phyloP scores from a whole-genome alignment of 108 stramenopile species.

The Mayamaea pseudoterrestris region DNA sequence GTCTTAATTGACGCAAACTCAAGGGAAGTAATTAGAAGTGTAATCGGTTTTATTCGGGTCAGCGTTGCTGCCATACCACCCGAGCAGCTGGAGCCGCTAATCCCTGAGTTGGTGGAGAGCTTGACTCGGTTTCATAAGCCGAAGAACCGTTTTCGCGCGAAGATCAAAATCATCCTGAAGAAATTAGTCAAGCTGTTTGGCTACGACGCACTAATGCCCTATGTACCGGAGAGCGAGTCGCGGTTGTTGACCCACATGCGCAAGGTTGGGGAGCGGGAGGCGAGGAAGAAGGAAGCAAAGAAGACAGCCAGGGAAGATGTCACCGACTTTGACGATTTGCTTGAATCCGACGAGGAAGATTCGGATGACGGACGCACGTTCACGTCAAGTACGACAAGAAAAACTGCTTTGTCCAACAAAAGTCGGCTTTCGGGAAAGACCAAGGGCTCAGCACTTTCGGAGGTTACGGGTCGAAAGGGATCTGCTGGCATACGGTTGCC shows the following conservation, averaged over 20 bases:
- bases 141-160: constrained; percentile 77
- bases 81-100: constrained; percentile 51
- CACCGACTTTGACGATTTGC: constrained; percentile 53
- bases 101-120: constrained; percentile 65
- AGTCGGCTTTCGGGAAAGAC: background rate
- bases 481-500: constrained; percentile 28
- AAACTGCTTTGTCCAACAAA: constrained; percentile 35
- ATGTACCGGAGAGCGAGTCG: constrained; percentile 71
- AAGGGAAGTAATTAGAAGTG: constrained; percentile 83
- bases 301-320: constrained; percentile 8
- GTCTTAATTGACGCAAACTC: constrained; percentile 80
- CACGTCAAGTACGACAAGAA: constrained; percentile 58
- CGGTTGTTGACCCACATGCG: constrained; percentile 82
- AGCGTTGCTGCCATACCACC: constrained; percentile 56
- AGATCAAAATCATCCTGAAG: constrained; percentile 91
- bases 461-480: constrained; percentile 13
- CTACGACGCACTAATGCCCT: constrained; percentile 55
- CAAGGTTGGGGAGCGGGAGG: constrained; percentile 56
- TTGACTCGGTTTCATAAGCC: constrained; percentile 70
- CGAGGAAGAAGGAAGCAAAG: constrained; percentile 40
- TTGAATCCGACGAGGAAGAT: constrained; percentile 81
- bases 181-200: constrained; percentile 82
- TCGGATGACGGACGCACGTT: constrained; percentile 74
- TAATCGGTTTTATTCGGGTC: constrained; percentile 83
- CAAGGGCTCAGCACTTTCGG: constrained; percentile 6